Evolutionary conservation across 768 basidiomycete genomes (phyloP).

Genomic region (Termitomyces sp.): DNA sequence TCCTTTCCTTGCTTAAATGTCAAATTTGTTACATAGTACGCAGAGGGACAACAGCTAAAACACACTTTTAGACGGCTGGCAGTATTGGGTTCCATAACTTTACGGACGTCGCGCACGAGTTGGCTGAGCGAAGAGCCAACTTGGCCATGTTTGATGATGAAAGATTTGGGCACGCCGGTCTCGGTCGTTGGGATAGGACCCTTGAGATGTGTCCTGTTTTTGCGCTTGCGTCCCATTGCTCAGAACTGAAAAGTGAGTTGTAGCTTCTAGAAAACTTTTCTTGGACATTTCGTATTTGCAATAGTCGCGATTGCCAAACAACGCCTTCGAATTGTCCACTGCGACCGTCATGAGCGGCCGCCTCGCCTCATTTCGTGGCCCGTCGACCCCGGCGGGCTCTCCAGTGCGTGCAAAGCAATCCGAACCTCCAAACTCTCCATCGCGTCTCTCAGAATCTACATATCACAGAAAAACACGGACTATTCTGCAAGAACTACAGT

Average conservation of each 20-base stretch:
- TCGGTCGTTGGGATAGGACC: constrained; percentile 32
- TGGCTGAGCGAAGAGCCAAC: constrained; percentile 85
- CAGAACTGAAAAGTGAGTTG: background rate
- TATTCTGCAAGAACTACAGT: constrained; percentile 63
- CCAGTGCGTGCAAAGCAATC: constrained; percentile 48
- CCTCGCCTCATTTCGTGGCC: constrained; percentile 75
- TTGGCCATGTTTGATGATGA: constrained; percentile 94
- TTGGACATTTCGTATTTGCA: constrained; percentile 14
- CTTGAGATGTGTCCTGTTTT: constrained; percentile 81
- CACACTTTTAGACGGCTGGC: constrained; percentile 84
- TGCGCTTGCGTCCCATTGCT: constrained; percentile 70
- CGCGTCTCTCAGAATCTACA: constrained; percentile 64
- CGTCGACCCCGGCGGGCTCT: constrained; percentile 70
- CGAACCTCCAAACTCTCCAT: constrained; percentile 40
- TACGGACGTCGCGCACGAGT: constrained; percentile 89
- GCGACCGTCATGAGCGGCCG: constrained; percentile 30
- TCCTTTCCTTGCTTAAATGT: constrained; percentile 65
- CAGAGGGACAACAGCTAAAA: constrained; percentile 4
- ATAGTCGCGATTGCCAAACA: constrained; percentile 19
- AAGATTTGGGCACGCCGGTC: constrained; percentile 73
- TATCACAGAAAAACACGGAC: constrained; percentile 77
- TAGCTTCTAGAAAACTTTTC: constrained; percentile 6
- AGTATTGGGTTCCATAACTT: constrained; percentile 98
- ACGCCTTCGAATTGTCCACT: background rate
- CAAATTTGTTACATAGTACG: background rate